Conservation (phyloP, 805 yeast genomes). For the Saccharomyces kudriavzevii region DNA sequence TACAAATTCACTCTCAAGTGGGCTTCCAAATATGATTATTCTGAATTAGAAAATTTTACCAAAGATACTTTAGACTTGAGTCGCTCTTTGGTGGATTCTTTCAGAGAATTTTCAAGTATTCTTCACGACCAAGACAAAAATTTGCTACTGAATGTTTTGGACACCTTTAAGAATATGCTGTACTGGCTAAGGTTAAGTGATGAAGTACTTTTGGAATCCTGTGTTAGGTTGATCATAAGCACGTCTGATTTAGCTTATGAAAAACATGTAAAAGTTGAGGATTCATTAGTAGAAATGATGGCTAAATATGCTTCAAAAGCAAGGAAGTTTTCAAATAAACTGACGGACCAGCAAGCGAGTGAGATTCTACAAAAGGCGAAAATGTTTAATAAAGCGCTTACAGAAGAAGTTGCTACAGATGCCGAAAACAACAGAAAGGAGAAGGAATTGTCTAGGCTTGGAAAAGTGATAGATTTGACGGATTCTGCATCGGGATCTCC, state of each 20-base stretch:
- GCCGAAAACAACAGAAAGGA: slow-evolving; percentile 33
- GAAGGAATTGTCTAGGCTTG: slow-evolving; percentile 17
- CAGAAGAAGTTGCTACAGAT: slow-evolving; percentile 42
- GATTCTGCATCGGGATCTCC: slow-evolving; percentile 6
- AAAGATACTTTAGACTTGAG: slow-evolving; percentile 80
- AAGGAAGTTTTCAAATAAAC: slow-evolving; percentile 58
- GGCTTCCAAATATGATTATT: slow-evolving; percentile 56
- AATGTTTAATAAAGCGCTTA: slow-evolving; percentile 44
- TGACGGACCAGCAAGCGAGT: slow-evolving; percentile 57
- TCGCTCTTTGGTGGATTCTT: slow-evolving; percentile 57
- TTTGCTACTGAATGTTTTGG: slow-evolving; percentile 47
- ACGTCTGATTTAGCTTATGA: slow-evolving; percentile 59
- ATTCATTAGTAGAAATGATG: slow-evolving; percentile 45
- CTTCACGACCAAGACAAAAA: slow-evolving; percentile 29
- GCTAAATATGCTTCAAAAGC: slow-evolving; percentile 60
- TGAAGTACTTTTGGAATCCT: slow-evolving; percentile 51
- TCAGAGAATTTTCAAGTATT: slow-evolving; percentile 39
- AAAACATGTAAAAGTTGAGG: slow-evolving; percentile 43
- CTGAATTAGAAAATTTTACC: slow-evolving; percentile 67
- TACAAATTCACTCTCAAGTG: slow-evolving; percentile 62
- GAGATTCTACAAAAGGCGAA: slow-evolving; percentile 57
- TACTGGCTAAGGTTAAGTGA: slow-evolving; percentile 83
- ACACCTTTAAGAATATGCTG: slow-evolving; percentile 59
- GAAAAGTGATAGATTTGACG: slow-evolving; percentile 6
- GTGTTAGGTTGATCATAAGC: slow-evolving; percentile 61